Percentiles rank a stretch among this genome's conserved stretches.
Conservation (phyloP, 1,284 basidiomycete species). For the Trichosporon asahii region DNA sequence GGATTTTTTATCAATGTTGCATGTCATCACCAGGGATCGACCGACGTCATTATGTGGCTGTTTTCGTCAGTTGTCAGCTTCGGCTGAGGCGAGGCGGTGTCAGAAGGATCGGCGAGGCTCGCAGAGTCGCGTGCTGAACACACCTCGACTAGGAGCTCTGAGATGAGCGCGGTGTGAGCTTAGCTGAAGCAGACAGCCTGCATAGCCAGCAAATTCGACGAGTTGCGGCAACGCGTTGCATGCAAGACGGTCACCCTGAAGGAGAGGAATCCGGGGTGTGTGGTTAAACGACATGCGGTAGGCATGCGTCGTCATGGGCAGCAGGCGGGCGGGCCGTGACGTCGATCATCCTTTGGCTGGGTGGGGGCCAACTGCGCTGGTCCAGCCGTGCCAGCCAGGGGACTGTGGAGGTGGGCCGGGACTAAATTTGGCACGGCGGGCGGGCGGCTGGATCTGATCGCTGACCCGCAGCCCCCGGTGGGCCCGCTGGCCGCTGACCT, state of each 20-base stretch:
- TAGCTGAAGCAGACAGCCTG: background rate
- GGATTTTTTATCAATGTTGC: conserved; percentile 1
- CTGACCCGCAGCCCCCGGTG: background rate
- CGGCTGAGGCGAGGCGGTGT: too few relatives aligned
- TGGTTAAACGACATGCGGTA: background rate
- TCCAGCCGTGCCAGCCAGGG: background rate
- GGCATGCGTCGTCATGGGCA: conserved; percentile 1
- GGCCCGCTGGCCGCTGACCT: background rate
- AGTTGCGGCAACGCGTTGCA: too few relatives aligned
- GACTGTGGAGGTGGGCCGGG: background rate
- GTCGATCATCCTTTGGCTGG: background rate
- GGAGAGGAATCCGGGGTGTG: background rate
- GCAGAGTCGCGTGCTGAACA: background rate
- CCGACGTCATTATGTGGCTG: background rate
- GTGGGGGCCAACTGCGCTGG: background rate
- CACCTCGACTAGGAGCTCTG: background rate
- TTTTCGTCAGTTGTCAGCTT: too few relatives aligned
- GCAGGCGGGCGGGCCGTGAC: background rate
- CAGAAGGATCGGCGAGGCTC: background rate
- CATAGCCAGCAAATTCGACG: too few relatives aligned
- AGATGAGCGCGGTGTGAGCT: background rate
- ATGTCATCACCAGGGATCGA: background rate
- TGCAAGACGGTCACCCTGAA: too few relatives aligned
- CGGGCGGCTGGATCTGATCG: background rate
- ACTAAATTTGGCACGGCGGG: background rate